Base-by-base conservation (phyloP, 73 alveolate species). In the Breviolum minutum region DNA sequence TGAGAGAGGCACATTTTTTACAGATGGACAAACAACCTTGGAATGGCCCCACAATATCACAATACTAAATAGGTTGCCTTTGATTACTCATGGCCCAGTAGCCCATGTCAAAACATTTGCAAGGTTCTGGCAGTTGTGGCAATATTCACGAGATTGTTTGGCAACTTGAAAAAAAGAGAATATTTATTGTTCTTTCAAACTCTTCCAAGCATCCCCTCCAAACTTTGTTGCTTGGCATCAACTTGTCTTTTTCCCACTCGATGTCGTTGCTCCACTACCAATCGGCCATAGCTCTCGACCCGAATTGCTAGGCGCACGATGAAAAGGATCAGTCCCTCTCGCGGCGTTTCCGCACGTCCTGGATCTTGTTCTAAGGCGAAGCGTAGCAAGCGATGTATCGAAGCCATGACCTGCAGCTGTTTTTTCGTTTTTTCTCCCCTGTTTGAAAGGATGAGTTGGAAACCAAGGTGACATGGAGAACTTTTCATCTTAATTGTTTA, bases 351-450 rank as follows among this genome's bases (percentile, higher is more conserved):
- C 19, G 97, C 87, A 8, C 97, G 87, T 7, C 97, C 97, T 12
- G 97, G 97, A 68, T 90, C 97, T 54, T 90, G 97, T 30, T 90
- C 97, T 30, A 70, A 48, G 26, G 87, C 97, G 48, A 90, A 90
- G 62, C 84, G 97, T 63, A 90, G 97, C 62, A 90, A 63, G 40
- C 84, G 97, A 32, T 32, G 64, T 69, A 80, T 80, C 14, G 88
- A 80, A 30, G 88, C 40, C 88, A 80, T 80, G 62, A 80, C 88
- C 88, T 80, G 48, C 40, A 12, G 54, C 54, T 40, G 54, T 40
- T 40, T 40, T 40, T 40, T 40, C n/a, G n/a, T 40, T 40, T 40
- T 40, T 40, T 40, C 54, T 40, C 5, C 54, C 54, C 54, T 40
- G 54, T 40, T 40, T 40, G 54, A 40, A 40, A 40, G 3, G 54